Evolutionary conservation across 441 rosid genomes (phyloP), one percentile per base, ranked within the genome.

Genomic region (Gossypium trilobum): DNA sequence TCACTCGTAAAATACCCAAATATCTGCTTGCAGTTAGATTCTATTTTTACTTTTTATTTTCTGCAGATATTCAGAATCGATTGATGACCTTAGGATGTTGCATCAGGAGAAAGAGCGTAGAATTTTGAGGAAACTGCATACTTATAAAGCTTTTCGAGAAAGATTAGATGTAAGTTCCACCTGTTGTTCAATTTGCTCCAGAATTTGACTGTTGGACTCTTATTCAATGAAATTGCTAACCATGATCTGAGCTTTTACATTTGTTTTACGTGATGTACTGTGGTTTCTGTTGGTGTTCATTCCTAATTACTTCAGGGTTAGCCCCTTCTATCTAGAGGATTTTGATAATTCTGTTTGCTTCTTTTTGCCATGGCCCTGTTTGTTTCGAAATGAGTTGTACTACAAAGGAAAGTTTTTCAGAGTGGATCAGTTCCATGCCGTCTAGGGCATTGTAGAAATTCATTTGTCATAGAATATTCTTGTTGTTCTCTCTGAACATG

Each of bases 11-110:
- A 66, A 46, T 33, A 63, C 6, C 46, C 25, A 39, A 66, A 22
- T 36, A 13, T 25, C 8, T 10, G 48, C 72, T 68, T 36, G 8
- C 19, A 63, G 39, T 77, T 44, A 55, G 5, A 56, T 36, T 16
- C 25, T 31, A 23, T 70, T 11, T 36, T 75, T 50, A 61, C 20
- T 23, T 75, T 76, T 9, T 73, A 11, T 29, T 60, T 67, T 59
- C 44, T 70, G 83, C 87, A 95, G 99, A 84, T 88, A 73, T 79
- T 84, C 97, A 56, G 99, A 95, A 79, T 86, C 97, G 44, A 91
- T 95, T 23, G 98, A 91, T 79, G 98, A 95, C 75, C 86, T 95
- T 48, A 85, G 88, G 85, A 80, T 85, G 85, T 44, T 80, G 78
- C 81, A 88, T 78, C 85, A 87, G 78, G 82, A 84, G 76, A 89